Base-by-base conservation (phyloP, 2,329 filamentous ascomycete species). In the Ambrosiella cleistominuta region DNA sequence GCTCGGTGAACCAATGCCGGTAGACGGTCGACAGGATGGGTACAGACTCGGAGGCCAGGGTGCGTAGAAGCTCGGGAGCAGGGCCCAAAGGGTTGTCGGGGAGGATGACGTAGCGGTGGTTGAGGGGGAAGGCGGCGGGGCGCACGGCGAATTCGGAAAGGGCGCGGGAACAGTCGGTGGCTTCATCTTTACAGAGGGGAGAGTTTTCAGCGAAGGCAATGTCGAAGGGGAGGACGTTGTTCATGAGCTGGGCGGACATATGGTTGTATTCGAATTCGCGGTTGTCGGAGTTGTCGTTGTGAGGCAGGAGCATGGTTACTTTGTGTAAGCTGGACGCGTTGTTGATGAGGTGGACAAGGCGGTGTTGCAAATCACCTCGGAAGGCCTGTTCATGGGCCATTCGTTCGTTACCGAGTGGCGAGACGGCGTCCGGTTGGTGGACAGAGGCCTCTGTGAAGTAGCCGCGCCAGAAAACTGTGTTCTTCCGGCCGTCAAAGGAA, bases 1-100 rank as follows among this genome's bases (percentile, higher is more conserved):
- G 79, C 54, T 83, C 81, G 60, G 86, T 84, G 68, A 83, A 87
- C 88, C 88, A 94, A 65, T 88, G 81, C 27, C 81, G 77, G 68
- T 90, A 91, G 6, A 91, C 73, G 0, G 81, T 81, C 1, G 80
- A 79, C 62, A 88, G 75, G 66, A 93, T 80, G 0, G 86, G 85
- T 4, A 89, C 74, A 53, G 77, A 82, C 62, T 72, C 72, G 13
- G 84, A 87, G 52, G 78, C 77, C 4, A 93, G 67, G 60, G 83
- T 82, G n/a, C 42, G 52, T 0, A 61, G 27, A 7, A 53, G 64
- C 13, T 83, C 78, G 0, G 81, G 83, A 12, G 84, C 78, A 0
- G 81, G 83, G 60, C 86, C 86, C 15, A 80, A 75, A 17, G 83
- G 82, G 7, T 82, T 80, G 66, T 93, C 87, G 3, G 85, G 73